Conservation (phyloP, 768 basidiomycete species). For the Rhizopogon salebrosus region DNA sequence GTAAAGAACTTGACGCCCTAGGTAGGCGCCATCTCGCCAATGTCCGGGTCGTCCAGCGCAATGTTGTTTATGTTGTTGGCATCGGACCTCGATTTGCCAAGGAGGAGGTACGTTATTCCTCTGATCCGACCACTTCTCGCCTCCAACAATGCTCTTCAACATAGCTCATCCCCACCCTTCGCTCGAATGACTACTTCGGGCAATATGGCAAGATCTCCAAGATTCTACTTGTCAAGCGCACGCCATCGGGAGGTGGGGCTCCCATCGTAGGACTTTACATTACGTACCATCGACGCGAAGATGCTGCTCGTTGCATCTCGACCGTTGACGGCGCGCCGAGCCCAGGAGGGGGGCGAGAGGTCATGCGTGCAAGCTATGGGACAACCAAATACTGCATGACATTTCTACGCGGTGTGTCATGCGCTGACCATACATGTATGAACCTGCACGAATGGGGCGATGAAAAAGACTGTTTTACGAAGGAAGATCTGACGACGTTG, state of each 20-base stretch:
- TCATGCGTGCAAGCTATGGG: slow-evolving; percentile 91
- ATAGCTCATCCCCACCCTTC: slow-evolving; percentile 85
- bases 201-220: slow-evolving; percentile 98
- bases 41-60: slow-evolving; percentile 94
- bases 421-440: slow-evolving; percentile 88
- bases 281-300: slow-evolving; percentile 90
- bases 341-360: slow-evolving; percentile 83
- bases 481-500: slow-evolving; percentile 93
- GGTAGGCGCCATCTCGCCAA: slow-evolving; percentile 85
- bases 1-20: slow-evolving; percentile 87
- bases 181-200: slow-evolving; percentile 95
- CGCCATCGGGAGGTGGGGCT: slow-evolving; percentile 62
- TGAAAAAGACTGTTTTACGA: slow-evolving; percentile 95
- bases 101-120: slow-evolving; percentile 70
- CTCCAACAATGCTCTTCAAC: not conserved
- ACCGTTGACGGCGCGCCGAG: slow-evolving; percentile 91
- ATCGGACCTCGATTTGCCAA: slow-evolving; percentile 92
- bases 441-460: slow-evolving; percentile 98
- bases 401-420: slow-evolving; percentile 81
- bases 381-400: slow-evolving; percentile 98
- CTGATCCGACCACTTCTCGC: slow-evolving; percentile 2
- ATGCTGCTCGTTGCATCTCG: slow-evolving; percentile 88
- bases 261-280: slow-evolving; percentile 93
- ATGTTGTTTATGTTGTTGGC: slow-evolving; percentile 93
- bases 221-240: slow-evolving; percentile 89